These are phyloP conservation scores for Ceratocystiopsis sp. DNA, from an alignment of 2,329 filamentous ascomycete genomes.

Conservation along the genomic window DNA sequence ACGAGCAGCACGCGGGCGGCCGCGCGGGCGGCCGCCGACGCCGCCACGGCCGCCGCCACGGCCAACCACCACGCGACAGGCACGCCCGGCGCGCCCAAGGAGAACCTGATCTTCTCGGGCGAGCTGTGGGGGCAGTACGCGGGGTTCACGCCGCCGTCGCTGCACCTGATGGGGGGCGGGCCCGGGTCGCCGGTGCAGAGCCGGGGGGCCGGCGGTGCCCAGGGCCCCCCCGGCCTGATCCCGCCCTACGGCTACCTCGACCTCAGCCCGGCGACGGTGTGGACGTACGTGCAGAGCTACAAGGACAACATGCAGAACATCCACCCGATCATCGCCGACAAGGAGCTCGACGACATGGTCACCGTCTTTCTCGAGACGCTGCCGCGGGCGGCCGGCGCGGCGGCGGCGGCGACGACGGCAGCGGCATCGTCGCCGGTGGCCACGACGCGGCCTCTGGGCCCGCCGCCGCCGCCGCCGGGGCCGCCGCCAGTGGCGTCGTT, in stretches of 20 bases:
- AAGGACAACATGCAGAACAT: slow-evolving; percentile 46
- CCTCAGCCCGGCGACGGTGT: slow-evolving; percentile 32
- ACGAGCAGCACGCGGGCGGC: neutral
- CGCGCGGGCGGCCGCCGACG: neutral
- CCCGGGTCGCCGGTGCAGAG: too few relatives aligned
- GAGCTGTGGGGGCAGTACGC: too few relatives aligned
- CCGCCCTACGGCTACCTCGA: slow-evolving; percentile 23
- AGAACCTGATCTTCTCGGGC: too few relatives aligned
- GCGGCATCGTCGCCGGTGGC: slow-evolving; percentile 7
- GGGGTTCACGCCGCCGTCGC: too few relatives aligned
- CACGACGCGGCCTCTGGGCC: too few relatives aligned
- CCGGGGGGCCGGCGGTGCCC: too few relatives aligned
- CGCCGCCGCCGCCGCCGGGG: neutral
- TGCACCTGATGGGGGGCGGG: too few relatives aligned
- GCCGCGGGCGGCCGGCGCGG: neutral
- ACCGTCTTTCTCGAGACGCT: slow-evolving; percentile 28
- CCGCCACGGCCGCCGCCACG: too few relatives aligned
- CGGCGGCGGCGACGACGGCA: neutral
- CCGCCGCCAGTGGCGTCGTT: too few relatives aligned
- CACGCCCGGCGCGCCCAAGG: too few relatives aligned
- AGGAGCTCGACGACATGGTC: slow-evolving; percentile 34
- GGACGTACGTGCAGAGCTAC: slow-evolving; percentile 37
- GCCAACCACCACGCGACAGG: too few relatives aligned
- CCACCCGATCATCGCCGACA: slow-evolving; percentile 43
- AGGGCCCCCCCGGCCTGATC: too few relatives aligned